phyloP scores from a whole-genome alignment of 768 basidiomycete genomes.

The Phylloporus scabripes region DNA sequence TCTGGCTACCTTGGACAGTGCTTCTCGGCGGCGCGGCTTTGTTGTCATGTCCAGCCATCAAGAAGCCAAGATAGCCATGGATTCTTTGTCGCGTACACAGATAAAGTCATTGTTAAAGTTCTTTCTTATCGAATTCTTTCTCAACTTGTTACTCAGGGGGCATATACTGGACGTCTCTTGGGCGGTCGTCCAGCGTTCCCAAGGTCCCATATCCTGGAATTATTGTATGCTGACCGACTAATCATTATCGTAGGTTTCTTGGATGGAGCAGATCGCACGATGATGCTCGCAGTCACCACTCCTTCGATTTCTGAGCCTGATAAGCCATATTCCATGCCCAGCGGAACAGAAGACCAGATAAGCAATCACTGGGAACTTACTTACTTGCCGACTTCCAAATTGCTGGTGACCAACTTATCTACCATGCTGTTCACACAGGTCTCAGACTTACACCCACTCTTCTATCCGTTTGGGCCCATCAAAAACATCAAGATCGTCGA shows the following conservation, averaged over 20 bases:
- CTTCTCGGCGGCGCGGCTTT: conserved; percentile 78
- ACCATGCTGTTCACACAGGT: conserved; percentile 59
- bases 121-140: not conserved
- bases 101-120: conserved; percentile 47
- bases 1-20: conserved; percentile 77
- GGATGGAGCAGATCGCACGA: conserved; percentile 73
- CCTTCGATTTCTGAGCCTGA: conserved; percentile 29
- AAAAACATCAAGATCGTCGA: conserved; percentile 53
- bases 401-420: conserved; percentile 64
- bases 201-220: conserved; percentile 40
- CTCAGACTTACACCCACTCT: conserved; percentile 65
- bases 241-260: conserved; percentile 51
- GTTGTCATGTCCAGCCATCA: conserved; percentile 73
- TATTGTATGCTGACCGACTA: conserved; percentile 2
- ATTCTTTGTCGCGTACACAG: conserved; percentile 57
- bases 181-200: conserved; percentile 84
- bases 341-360: conserved; percentile 30
- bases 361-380: conserved; percentile 31
- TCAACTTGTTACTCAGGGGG: conserved; percentile 40
- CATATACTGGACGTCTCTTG: conserved; percentile 78
- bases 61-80: conserved; percentile 68
- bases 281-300: conserved; percentile 49
- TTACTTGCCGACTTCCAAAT: conserved; percentile 40
- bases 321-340: conserved; percentile 19
- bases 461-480: conserved; percentile 67